These are phyloP conservation scores for Hortaea werneckii DNA, from an alignment of 2,329 filamentous ascomycete species.

Conservation along the genomic window DNA sequence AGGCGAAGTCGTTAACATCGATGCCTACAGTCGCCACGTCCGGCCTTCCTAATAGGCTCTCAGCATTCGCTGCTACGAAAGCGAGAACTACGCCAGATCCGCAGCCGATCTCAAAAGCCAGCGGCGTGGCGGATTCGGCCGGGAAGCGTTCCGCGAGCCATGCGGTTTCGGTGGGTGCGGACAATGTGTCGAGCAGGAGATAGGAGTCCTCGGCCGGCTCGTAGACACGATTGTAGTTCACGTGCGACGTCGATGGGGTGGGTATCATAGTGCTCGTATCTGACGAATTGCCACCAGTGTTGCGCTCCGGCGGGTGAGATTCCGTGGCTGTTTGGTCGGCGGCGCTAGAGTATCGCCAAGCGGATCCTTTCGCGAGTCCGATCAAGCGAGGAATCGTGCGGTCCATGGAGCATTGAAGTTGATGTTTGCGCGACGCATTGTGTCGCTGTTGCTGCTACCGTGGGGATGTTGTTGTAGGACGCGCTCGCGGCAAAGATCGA, in stretches of 20 bases:
- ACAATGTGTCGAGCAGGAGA: conserved; percentile 83
- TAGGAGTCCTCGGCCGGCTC: conserved; percentile 95
- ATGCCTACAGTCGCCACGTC: conserved; percentile 64
- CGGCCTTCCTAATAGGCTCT: conserved; percentile 59
- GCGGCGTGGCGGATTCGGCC: conserved; percentile 24
- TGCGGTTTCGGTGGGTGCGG: conserved; percentile 53
- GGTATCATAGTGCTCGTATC: too few relatives aligned
- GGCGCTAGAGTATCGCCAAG: background rate
- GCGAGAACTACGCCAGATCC: conserved; percentile 91
- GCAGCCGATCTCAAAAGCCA: conserved; percentile 78
- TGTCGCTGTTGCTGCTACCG: too few relatives aligned
- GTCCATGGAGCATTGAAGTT: too few relatives aligned
- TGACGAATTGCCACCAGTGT: conserved; percentile 59
- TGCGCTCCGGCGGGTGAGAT: conserved; percentile 58
- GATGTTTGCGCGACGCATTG: too few relatives aligned
- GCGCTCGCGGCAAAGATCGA: too few relatives aligned
- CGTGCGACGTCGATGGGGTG: conserved; percentile 86
- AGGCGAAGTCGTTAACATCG: conserved; percentile 81
- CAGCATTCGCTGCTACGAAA: conserved; percentile 70
- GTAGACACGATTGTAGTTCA: conserved; percentile 80
- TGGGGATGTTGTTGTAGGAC: too few relatives aligned
- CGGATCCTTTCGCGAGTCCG: background rate
- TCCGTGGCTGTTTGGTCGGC: background rate
- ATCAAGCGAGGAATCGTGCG: background rate
- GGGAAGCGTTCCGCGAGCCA: conserved; percentile 60